Percentiles rank a stretch among this genome's conserved stretches.
Conservation (phyloP, 78 protist genomes). For the Monosiga brevicollis region DNA sequence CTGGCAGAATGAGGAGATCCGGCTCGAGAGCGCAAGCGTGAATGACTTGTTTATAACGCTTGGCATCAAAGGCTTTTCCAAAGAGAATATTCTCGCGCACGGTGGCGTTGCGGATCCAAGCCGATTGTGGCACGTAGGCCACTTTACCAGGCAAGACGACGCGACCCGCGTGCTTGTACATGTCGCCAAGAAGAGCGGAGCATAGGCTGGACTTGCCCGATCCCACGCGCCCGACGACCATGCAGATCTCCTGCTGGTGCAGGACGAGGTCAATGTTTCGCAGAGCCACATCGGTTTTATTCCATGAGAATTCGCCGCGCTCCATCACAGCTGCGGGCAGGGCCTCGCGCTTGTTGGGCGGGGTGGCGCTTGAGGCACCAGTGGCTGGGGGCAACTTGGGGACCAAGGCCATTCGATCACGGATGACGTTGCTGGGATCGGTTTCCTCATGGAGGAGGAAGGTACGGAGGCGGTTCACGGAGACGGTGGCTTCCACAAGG, state of each 20-base stretch:
- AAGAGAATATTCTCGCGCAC: conserved; percentile 88
- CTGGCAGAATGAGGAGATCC: conserved; percentile 23
- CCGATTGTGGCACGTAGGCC: conserved; percentile 74
- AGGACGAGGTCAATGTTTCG: neutral
- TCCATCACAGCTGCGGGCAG: neutral
- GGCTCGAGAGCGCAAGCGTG: conserved; percentile 38
- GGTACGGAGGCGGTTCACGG: conserved; percentile 48
- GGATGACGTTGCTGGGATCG: conserved; percentile 3
- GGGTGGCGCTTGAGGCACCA: neutral
- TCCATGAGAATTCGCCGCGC: neutral
- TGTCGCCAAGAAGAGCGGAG: conserved; percentile 63
- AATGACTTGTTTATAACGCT: conserved; percentile 47
- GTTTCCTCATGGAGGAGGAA: conserved; percentile 37
- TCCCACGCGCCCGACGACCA: conserved; percentile 78
- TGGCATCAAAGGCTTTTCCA: conserved; percentile 49
- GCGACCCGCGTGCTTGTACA: conserved; percentile 34
- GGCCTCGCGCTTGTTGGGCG: neutral
- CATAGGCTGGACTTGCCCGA: conserved; percentile 75
- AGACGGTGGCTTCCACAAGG: conserved; percentile 58
- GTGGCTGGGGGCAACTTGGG: too few relatives aligned
- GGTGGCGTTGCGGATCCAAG: conserved; percentile 88
- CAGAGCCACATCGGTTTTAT: neutral
- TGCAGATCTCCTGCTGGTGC: conserved; percentile 32
- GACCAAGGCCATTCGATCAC: too few relatives aligned
- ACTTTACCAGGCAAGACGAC: conserved; percentile 41